phyloP scores from a whole-genome alignment of 192 early-diverging fungal genomes.

The Coemansia sp. region DNA sequence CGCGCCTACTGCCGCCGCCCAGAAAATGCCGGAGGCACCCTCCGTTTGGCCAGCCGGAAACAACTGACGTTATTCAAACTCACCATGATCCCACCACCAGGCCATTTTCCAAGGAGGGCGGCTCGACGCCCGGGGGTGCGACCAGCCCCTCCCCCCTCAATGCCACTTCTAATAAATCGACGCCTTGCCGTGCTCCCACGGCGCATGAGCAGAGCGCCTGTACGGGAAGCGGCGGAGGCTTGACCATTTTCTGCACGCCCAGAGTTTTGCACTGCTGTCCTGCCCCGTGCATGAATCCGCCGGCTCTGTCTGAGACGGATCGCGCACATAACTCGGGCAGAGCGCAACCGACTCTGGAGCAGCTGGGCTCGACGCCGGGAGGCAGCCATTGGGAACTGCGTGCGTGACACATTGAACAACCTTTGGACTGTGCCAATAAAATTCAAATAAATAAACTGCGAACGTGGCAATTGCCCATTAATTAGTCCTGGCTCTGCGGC shows the following conservation, averaged over 20 bases:
- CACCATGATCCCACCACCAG: background rate
- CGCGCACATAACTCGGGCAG: too few relatives aligned
- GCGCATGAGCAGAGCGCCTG: conserved; percentile 4
- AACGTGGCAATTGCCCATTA: background rate
- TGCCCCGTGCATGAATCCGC: background rate
- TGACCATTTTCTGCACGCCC: background rate
- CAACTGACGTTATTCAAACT: background rate
- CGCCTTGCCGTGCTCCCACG: conserved; percentile 12
- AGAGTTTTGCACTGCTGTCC: background rate
- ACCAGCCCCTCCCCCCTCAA: too few relatives aligned
- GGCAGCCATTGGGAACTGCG: too few relatives aligned
- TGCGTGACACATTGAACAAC: background rate
- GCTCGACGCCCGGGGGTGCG: too few relatives aligned
- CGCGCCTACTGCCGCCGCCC: too few relatives aligned
- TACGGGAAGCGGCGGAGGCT: background rate
- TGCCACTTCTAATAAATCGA: background rate
- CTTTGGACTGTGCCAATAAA: background rate
- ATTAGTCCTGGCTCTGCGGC: background rate
- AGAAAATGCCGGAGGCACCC: background rate
- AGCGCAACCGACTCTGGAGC: too few relatives aligned
- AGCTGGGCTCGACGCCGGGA: too few relatives aligned
- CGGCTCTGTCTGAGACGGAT: too few relatives aligned
- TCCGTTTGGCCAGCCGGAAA: too few relatives aligned
- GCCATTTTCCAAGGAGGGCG: too few relatives aligned
- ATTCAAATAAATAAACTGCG: background rate